Conservation (phyloP, 805 yeast genomes). For the Candida silvicultrix region DNA sequence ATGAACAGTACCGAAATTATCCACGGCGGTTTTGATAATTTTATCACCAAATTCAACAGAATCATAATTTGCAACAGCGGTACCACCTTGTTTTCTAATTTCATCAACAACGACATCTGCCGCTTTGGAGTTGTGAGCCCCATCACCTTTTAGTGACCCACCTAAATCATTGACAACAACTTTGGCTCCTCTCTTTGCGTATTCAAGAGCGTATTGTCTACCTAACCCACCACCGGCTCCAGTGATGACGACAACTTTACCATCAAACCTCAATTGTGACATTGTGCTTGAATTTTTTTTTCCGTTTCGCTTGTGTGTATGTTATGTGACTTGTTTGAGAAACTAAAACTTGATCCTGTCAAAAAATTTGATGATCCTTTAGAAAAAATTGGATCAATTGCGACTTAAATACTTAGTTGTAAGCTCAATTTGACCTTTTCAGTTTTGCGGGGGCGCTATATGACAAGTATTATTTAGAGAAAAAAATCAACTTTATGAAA, state of each 20-base stretch:
- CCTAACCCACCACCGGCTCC: slow-evolving; percentile 99
- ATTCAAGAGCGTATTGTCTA: slow-evolving; percentile 77
- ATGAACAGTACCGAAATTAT: slow-evolving; percentile 84
- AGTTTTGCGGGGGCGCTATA: not conserved
- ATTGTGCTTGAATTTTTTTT: not conserved
- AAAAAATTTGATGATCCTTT: not conserved
- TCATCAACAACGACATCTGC: slow-evolving; percentile 90
- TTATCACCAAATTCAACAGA: slow-evolving; percentile 82
- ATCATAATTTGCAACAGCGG: slow-evolving; percentile 91
- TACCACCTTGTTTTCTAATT: slow-evolving; percentile 68
- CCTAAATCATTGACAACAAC: slow-evolving; percentile 95
- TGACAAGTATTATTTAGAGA: too few species aligned
- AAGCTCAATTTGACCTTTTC: not conserved
- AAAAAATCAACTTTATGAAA: too few species aligned
- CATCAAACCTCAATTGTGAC: slow-evolving; percentile 48
- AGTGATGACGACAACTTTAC: slow-evolving; percentile 86
- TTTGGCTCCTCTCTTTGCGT: slow-evolving; percentile 86
- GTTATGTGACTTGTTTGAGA: not conserved
- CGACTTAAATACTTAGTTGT: not conserved
- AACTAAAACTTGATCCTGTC: not conserved
- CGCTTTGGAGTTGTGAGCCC: slow-evolving; percentile 53
- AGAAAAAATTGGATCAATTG: not conserved
- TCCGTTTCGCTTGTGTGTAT: not conserved
- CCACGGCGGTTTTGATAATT: slow-evolving; percentile 80
- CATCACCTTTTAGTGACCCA: slow-evolving; percentile 71